Base-by-base conservation (phyloP, 2,329 filamentous ascomycete genomes). In the Colletotrichum falcatum region DNA sequence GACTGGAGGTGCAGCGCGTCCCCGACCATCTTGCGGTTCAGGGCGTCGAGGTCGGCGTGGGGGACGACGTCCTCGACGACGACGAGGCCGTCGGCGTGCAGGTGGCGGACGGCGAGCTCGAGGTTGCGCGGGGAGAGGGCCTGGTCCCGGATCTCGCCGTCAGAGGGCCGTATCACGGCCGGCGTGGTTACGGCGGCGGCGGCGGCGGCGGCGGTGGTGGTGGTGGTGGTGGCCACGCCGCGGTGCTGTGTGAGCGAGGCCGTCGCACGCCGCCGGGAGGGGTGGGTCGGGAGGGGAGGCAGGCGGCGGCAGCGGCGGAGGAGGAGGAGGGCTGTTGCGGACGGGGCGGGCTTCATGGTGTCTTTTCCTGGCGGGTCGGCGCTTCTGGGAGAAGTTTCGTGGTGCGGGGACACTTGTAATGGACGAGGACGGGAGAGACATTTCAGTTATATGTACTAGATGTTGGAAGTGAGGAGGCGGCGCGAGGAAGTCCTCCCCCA, bases 11-110 rank as follows among this genome's bases (percentile, higher is more conserved):
- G 75, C 2, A 81, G 81, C 1, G 89, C 88, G 75, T 91, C 89
- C 55, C 86, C 44, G 1, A 88, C 82, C 89, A 91, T 91, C 73
- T 86, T 87, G 55, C 74, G 72, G 74, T 91, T 91, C 46, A 91
- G 79, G 8, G 75, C 74, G 73, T 91, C 86, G 3, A 91, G 78
- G n/a, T 84, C 76, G 0, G 80, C 75, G 72, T 87, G 84, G 0
- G 83, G 81, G 26, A 90, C 81, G 2, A 83, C 83, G 74, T 88
- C 79, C 61, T 89, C 82, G 3, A 90, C 77, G 0, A 90, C 85
- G 0, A 91, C 86, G 0, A 90, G 77, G 0, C 88, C 88, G 72
- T 90, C 88, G 23, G 77, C 74, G 65, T 88, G 83, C 8, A 90
- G 74, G 42, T 83, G 81, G 3, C 85, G 79, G 1, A 88, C 85